Base-by-base conservation (phyloP, 2,329 filamentous ascomycete genomes). In the Rhinocladiella mackenziei region DNA sequence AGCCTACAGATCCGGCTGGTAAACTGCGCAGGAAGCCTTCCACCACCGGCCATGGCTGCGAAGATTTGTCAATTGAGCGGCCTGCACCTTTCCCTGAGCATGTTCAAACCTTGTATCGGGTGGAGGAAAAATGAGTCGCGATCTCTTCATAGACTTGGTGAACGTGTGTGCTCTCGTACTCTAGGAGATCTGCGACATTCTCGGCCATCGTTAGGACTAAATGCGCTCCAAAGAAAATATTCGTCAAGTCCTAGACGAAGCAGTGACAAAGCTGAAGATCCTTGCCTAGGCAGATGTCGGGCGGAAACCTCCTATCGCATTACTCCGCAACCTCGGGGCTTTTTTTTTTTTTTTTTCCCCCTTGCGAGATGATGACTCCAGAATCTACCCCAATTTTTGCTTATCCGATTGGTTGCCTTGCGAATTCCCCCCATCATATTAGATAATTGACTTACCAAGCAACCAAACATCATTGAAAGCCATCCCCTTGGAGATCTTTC, bases 31-130 rank as follows among this genome's bases (percentile, higher is more conserved):
- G 76, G 63, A 96, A 97, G 25, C 73, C 72, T 51, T 89, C 79
- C 43, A 97, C 86, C 56, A 94, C 83, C 15, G 92, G 92, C 92
- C 92, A 98, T 50, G 92, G 89, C 79, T 83, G 50, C 22, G 25
- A 45, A 32, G 13, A 25, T 25, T 14, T 22, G 43, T 53, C 33
- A 56, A 57, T 54, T 56, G 9, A 26, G 32, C 11, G 15, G 25
- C 18, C 19, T 19, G 11, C 14, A 29, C 6, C 11, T 11, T 6
- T 6, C 20, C 26, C 4, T n/a, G 14, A 17, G 14, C 18, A 23
- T 17, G n/a, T 25, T 26, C 46, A 60, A 59, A 81, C 78, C 74
- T 83, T 83, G 66, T 82, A 82, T 53, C 80, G 63, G 5, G 71
- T 74, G 2, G 68, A 63, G 1, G 70, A 72, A 56, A 73, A 74